Base-by-base conservation (phyloP, 2,329 filamentous ascomycete genomes). In the Incumbomyces delicatus region DNA sequence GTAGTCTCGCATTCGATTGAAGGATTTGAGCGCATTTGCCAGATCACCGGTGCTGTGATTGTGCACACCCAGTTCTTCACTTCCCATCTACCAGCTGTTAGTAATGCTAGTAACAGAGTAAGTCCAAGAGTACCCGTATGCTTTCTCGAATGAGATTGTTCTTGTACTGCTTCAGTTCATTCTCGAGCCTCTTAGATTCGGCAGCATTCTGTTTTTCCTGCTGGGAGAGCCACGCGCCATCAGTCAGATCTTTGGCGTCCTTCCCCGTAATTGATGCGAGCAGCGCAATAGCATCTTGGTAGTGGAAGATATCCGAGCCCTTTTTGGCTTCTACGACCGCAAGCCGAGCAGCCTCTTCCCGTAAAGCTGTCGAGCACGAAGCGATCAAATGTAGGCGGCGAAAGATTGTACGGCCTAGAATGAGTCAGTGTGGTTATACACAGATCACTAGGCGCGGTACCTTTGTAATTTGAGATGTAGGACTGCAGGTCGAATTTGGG, bases 131-230 rank as follows among this genome's bases (percentile, higher is more conserved):
- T 72, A 94, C 88, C 56, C 89, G 71, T 59, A 96, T 95, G 68
- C 88, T 95, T 68, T 98, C 92, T 63, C 95, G 95, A 58, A 98
- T 88, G 36, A 96, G 69, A 59, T 96, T 98, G 62, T 95, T 95
- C 67, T 92, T 95, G 66, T 96, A 96, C 1, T 83, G 83, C 64
- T 88, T 89, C 16, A 98, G 72, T 64, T 96, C 87, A 13, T 76
- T 71, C 61, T 95, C 87, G 46, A 96, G 72, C n/a, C 84, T 78
- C 46, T 79, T 73, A 1, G 82, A 82, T 63, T 94, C 84, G 1
- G 70, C 67, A 55, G 78, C 77, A 57, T 89, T 86, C 43, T 75
- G 69, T 52, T 77, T 78, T 17, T 81, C 77, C 32, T 76, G 83
- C 48, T 69, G 72, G 6, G 83, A 75, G n/a, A 83, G 75, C 90